A percentile compares a stretch with the other conserved stretches of the same genome.
phyloP scores from a whole-genome alignment of 306 rosid species.

The Vicia villosa region DNA sequence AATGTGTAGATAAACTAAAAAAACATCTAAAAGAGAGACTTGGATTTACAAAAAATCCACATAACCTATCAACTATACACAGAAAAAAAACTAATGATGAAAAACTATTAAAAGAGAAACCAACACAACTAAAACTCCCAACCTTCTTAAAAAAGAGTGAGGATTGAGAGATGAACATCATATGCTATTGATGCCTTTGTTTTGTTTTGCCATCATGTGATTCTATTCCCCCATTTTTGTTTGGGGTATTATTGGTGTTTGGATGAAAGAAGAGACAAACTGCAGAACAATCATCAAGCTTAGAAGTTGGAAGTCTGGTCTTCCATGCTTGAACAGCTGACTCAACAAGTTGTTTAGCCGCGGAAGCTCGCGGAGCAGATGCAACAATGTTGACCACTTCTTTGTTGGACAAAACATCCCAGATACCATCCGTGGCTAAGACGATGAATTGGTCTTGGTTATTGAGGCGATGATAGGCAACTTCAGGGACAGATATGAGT shows the following conservation, averaged over 20 bases:
- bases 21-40: background rate
- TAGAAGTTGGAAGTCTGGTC: slow-evolving; percentile 50
- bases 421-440: slow-evolving; percentile 87
- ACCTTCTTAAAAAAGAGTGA: slow-evolving; percentile 37
- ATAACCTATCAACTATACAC: slow-evolving; percentile 27
- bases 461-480: slow-evolving; percentile 51
- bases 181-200: slow-evolving; percentile 22
- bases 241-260: background rate
- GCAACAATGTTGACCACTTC: slow-evolving; percentile 72
- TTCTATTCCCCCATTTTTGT: background rate
- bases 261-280: slow-evolving; percentile 78
- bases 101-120: slow-evolving; percentile 28
- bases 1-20: background rate
- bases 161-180: slow-evolving; percentile 26
- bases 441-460: slow-evolving; percentile 75
- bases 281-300: slow-evolving; percentile 81
- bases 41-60: background rate
- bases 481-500: slow-evolving; percentile 71
- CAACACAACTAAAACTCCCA: slow-evolving; percentile 17
- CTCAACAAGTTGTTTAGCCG: slow-evolving; percentile 66
- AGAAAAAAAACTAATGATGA: slow-evolving; percentile 30
- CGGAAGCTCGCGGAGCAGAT: slow-evolving; percentile 51
- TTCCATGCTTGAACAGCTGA: slow-evolving; percentile 70
- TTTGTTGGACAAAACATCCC: slow-evolving; percentile 84
- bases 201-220: background rate